phyloP scores from a whole-genome alignment of 768 basidiomycete species.

The Suillus sp. region DNA sequence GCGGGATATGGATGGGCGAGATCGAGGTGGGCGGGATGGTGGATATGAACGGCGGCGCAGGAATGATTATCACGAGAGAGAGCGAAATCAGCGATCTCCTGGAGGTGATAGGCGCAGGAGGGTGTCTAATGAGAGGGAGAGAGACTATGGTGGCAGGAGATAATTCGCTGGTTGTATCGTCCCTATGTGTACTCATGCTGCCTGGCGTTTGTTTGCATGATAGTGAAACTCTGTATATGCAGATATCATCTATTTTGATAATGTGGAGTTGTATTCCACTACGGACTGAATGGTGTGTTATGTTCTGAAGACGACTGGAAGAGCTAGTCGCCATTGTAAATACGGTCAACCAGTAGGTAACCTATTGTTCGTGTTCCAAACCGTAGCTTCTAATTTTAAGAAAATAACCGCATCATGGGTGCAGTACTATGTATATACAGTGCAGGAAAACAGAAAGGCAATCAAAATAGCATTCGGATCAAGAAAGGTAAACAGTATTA shows the following conservation, averaged over 20 bases:
- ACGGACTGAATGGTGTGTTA: too few relatives aligned
- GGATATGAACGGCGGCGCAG: conserved; percentile 27
- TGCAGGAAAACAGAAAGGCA: not conserved
- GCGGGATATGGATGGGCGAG: conserved; percentile 23
- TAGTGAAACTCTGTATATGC: not conserved
- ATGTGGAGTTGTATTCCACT: not conserved
- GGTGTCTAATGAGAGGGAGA: conserved; percentile 31
- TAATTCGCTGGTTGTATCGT: conserved; percentile 13
- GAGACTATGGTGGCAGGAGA: conserved; percentile 24
- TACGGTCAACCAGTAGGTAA: too few relatives aligned
- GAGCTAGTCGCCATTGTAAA: too few relatives aligned
- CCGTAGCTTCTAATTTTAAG: too few relatives aligned
- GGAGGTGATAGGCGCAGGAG: conserved; percentile 27
- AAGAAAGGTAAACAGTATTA: not conserved
- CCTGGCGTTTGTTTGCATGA: not conserved
- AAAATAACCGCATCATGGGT: too few relatives aligned
- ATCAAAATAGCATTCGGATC: not conserved
- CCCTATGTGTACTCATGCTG: not conserved
- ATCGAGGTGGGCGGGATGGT: conserved; percentile 24
- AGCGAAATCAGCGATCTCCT: conserved; percentile 23
- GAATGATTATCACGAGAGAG: conserved; percentile 26
- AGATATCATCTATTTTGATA: not conserved
- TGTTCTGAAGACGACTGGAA: not conserved
- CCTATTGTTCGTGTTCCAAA: too few relatives aligned
- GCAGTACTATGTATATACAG: not conserved